Evolutionary conservation across 257 asterid species (phyloP), one percentile per base, ranked within the genome.

Genomic region (Solanum virginianum): DNA sequence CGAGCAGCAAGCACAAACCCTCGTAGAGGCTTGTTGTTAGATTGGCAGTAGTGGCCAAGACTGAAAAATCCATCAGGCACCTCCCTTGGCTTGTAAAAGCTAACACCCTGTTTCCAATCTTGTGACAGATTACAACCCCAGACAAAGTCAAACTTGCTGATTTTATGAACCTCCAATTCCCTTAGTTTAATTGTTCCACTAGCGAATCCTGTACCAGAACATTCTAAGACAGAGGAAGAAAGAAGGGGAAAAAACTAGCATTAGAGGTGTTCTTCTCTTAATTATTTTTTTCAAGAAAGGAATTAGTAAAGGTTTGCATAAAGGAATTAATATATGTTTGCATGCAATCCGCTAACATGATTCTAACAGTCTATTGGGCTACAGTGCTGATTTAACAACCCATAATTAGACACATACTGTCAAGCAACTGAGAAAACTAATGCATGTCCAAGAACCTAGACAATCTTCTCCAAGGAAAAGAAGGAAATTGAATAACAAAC

Each of bases 1-100:
- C 95, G 88, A 83, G 97, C 98, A 51, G 89, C 99, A 56, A 95
- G 95, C 85, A 92, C 93, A 87, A 89, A 95, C 22, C 98, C 98
- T 56, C 90, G 89, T 82, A 95, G 87, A 87, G 96, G 96, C 85
- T 90, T 95, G 62, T 89, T 90, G 66, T 91, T 92, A 84, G 95
- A 92, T 85, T 95, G 97, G 86, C 97, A 95, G 72, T 91, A 92
- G 91, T 94, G 89, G 75, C 99, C 98, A 51, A 96, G 93, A 82
- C 91, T 84, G 84, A 80, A 93, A 89, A 91, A 95, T 69, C 97
- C 97, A 60, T 91, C 90, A 0, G 98, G 98, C 85, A 95, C 86
- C 26, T 84, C 86, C 18, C 77, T 84, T 47, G 99, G 98, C 87
- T 91, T 94, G 85, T 96, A 94, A 82, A 96, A 95, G 88, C 96